A percentile compares a stretch with the other conserved stretches of the same genome.
These are phyloP conservation scores for Calonectria leucothoes DNA, from an alignment of 2,329 filamentous ascomycete species.

Conservation along the genomic window DNA sequence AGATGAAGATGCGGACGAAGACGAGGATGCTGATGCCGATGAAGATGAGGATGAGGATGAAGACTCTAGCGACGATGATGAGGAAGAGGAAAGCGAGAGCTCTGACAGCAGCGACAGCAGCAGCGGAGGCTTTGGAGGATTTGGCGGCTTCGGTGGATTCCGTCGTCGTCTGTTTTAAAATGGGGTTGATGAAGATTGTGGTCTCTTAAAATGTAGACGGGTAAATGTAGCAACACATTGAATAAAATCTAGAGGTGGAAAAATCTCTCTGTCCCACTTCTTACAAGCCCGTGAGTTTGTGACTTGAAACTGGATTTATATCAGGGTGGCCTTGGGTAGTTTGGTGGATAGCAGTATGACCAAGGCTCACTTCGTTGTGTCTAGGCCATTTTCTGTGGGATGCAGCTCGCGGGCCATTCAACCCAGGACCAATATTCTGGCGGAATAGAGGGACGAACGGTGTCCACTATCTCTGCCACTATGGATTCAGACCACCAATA, in stretches of 20 bases:
- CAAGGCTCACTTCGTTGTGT: neutral
- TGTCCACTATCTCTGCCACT: neutral
- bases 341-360: neutral
- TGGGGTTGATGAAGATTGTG: neutral
- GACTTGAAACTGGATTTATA: neutral
- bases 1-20: neutral
- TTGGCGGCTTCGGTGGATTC: neutral
- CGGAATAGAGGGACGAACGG: neutral
- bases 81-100: constrained; percentile 40
- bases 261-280: neutral
- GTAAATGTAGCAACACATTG: neutral
- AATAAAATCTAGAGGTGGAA: neutral
- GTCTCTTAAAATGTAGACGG: neutral
- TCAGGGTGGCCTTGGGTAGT: neutral
- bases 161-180: neutral
- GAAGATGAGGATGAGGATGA: neutral
- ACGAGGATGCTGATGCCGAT: neutral
- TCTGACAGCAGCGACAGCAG: neutral
- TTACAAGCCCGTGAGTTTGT: neutral
- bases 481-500: neutral
- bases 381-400: neutral
- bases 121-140: neutral
- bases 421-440: neutral
- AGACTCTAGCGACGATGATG: neutral
- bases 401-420: neutral